A percentile compares a stretch with the other conserved stretches of the same genome.
phyloP scores from a whole-genome alignment of 2,329 filamentous ascomycete genomes.

The Trichoderma lentiforme region DNA sequence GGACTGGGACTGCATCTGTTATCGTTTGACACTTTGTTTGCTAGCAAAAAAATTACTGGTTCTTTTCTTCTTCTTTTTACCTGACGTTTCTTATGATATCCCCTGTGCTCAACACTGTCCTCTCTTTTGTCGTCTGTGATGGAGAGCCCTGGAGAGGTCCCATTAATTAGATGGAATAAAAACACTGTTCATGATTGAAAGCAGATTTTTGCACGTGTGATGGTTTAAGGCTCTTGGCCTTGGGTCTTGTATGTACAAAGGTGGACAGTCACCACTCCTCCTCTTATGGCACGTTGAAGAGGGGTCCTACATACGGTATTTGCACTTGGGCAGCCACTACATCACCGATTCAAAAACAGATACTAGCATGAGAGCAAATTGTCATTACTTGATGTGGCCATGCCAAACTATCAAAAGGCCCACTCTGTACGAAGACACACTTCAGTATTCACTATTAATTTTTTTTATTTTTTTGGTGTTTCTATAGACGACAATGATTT shows the following conservation, averaged over 20 bases:
- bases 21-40: background rate
- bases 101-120: background rate
- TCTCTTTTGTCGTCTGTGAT: background rate
- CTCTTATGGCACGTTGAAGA: background rate
- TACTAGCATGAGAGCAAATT: background rate
- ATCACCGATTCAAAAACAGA: background rate
- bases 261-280: background rate
- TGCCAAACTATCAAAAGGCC: background rate
- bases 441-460: conserved; percentile 10
- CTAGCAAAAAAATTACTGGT: background rate
- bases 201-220: background rate
- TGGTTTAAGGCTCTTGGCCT: background rate
- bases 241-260: background rate
- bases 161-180: conserved; percentile 5
- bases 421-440: background rate
- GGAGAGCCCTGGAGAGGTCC: background rate
- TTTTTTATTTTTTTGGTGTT: conserved; percentile 25
- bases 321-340: background rate
- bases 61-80: background rate
- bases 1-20: background rate
- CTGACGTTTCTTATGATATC: conserved; percentile 15
- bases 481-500: background rate
- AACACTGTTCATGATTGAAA: background rate
- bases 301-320: background rate
- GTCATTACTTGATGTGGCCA: conserved; percentile 12